Evolutionary conservation across 2,329 filamentous ascomycete species (phyloP).

Genomic region (Basipetospora sp.): DNA sequence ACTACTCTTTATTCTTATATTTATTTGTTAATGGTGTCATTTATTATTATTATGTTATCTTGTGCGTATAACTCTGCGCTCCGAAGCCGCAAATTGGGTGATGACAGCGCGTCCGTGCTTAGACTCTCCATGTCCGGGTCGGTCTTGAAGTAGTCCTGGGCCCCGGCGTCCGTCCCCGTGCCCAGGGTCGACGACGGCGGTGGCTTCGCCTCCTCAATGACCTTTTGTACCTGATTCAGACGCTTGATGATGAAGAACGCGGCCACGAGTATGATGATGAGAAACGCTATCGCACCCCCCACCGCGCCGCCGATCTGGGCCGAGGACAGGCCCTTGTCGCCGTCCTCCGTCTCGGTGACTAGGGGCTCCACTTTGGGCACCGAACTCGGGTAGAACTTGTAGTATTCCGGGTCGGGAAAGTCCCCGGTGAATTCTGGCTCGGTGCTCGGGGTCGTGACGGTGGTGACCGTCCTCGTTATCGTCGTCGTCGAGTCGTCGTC

Average conservation of each 20-base stretch:
- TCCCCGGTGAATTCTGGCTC: conserved; percentile 14
- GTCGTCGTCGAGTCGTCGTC: conserved; percentile 25
- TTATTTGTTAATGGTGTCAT: too few relatives aligned
- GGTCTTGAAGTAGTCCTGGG: conserved; percentile 1
- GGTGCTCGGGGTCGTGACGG: conserved; percentile 17
- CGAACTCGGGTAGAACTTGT: conserved; percentile 30
- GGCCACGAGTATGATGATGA: conserved; percentile 31
- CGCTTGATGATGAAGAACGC: conserved; percentile 35
- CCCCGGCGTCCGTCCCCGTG: background rate
- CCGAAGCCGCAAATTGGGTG: conserved; percentile 1
- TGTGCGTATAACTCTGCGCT: too few relatives aligned
- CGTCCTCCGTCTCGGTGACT: conserved; percentile 11
- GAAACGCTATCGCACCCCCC: conserved; percentile 32
- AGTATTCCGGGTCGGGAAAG: conserved; percentile 14
- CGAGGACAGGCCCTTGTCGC: conserved; percentile 20
- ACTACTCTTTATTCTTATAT: too few relatives aligned
- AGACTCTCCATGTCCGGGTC: background rate
- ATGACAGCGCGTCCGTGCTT: background rate
- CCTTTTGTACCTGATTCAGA: conserved; percentile 27
- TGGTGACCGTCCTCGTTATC: conserved; percentile 24
- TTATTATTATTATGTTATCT: too few relatives aligned
- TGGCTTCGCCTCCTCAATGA: background rate
- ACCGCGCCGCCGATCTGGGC: conserved; percentile 38
- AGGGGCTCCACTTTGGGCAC: conserved; percentile 26
- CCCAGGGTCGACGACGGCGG: background rate